phyloP scores from a whole-genome alignment of 768 basidiomycete species.

The Rhizopogon vulgaris region DNA sequence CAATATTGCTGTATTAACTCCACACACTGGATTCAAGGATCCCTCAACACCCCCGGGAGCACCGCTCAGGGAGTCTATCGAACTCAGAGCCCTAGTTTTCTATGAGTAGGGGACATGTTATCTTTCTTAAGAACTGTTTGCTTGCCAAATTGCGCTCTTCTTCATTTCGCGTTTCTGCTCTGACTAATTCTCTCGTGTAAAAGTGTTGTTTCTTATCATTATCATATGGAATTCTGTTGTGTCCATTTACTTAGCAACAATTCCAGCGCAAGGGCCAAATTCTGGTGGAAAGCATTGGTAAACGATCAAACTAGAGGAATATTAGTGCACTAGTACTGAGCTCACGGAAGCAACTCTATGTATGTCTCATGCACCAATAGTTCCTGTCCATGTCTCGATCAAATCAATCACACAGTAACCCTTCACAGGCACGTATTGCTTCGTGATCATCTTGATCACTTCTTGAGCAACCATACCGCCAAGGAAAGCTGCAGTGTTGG shows the following conservation, averaged over 20 bases:
- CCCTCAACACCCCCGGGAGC: conserved; percentile 44
- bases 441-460: conserved; percentile 93
- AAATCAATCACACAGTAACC: conserved; percentile 84
- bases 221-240: no score
- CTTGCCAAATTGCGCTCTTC: background rate
- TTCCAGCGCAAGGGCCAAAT: no score
- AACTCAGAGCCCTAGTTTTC: conserved; percentile 59
- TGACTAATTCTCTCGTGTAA: background rate
- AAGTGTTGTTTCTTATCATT: no score
- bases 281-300: background rate
- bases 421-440: conserved; percentile 88
- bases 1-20: conserved; percentile 48
- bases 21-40: conserved; percentile 60
- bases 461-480: conserved; percentile 96
- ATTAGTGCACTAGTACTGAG: background rate
- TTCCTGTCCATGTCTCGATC: conserved; percentile 70
- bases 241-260: no score
- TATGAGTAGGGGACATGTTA: conserved; percentile 30
- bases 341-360: background rate
- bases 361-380: conserved; percentile 26
- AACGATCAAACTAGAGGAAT: background rate
- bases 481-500: conserved; percentile 89
- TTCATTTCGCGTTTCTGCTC: background rate
- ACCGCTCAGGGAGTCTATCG: conserved; percentile 51
- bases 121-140: conserved; percentile 6